A percentile compares a stretch with the other conserved stretches of the same genome.
These are phyloP conservation scores for Talaromyces nanjingensis DNA, from an alignment of 495 filamentous ascomycete genomes.

Conservation along the genomic window DNA sequence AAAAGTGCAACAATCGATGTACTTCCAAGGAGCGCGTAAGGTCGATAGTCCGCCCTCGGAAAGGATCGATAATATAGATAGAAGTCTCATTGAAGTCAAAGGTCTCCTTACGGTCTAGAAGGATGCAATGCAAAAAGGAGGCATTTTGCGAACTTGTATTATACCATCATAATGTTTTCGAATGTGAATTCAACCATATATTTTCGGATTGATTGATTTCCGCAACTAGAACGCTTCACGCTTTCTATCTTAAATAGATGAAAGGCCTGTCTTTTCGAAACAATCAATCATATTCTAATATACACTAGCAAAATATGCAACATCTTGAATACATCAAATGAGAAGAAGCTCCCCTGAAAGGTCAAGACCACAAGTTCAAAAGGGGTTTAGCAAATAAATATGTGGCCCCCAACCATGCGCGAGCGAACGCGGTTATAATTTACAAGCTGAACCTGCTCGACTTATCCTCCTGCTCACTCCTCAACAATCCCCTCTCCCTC, in stretches of 20 bases:
- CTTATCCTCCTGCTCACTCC: not conserved
- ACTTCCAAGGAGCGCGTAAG: too few relatives aligned
- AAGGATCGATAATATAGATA: too few relatives aligned
- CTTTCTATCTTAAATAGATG: not conserved
- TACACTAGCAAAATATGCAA: slow-evolving; percentile 1
- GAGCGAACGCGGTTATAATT: not conserved
- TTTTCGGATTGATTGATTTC: too few relatives aligned
- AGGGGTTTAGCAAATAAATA: not conserved
- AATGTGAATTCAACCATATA: too few relatives aligned
- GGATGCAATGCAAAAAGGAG: too few relatives aligned
- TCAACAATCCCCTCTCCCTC: slow-evolving; percentile 48
- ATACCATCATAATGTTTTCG: too few relatives aligned
- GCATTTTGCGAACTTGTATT: too few relatives aligned
- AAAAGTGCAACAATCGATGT: too few relatives aligned
- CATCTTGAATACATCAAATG: not conserved
- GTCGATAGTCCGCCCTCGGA: too few relatives aligned
- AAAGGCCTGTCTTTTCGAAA: not conserved
- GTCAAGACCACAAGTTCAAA: not conserved
- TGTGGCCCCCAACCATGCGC: not conserved
- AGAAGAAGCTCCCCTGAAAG: slow-evolving; percentile 5
- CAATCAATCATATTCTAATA: slow-evolving; percentile 1
- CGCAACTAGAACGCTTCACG: too few relatives aligned
- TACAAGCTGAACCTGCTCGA: slow-evolving; percentile 1
- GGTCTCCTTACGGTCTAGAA: too few relatives aligned
- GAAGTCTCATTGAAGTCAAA: too few relatives aligned